phyloP scores from a whole-genome alignment of 2,329 filamentous ascomycete species.

The Diaporthe citrichinensis region DNA sequence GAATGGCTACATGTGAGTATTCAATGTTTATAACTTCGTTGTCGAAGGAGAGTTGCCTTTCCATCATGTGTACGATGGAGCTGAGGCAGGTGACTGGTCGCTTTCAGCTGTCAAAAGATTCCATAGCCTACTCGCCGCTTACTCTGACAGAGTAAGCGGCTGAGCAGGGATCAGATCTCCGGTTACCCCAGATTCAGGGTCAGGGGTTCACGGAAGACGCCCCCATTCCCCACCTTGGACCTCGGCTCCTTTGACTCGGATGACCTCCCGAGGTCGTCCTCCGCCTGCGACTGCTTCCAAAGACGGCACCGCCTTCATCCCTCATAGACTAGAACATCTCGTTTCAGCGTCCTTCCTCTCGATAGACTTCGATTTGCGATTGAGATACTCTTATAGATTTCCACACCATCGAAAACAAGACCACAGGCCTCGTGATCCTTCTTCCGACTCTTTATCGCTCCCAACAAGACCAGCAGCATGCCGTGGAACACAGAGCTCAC shows the following conservation, averaged over 20 bases:
- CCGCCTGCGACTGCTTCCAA: not conserved
- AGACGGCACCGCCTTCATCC: not conserved
- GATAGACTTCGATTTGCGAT: not conserved
- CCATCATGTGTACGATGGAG: not conserved
- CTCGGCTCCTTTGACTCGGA: conserved; percentile 36
- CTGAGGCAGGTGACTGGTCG: conserved; percentile 8
- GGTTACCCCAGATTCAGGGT: conserved; percentile 27
- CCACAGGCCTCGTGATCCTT: not conserved
- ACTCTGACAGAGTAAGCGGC: not conserved
- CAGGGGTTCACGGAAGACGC: conserved; percentile 19
- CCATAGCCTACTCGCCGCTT: not conserved
- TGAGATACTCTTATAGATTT: not conserved
- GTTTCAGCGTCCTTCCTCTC: not conserved
- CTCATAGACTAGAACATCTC: conserved; percentile 4
- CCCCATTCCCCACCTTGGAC: conserved; percentile 36
- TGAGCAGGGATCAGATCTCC: conserved; percentile 23
- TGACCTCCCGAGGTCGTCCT: conserved; percentile 13
- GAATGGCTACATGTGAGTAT: not conserved
- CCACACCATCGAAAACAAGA: not conserved
- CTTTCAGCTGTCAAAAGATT: conserved; percentile 33
- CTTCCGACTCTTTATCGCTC: not conserved
- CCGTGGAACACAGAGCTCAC: conserved; percentile 43
- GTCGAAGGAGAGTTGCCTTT: not conserved
- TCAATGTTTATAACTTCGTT: no score
- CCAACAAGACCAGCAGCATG: conserved; percentile 35